Percentiles rank a stretch among this genome's conserved stretches.
Evolutionary conservation across 352 stramenopile species (phyloP).

Genomic region (Phytopythium cucurbitacearum): DNA sequence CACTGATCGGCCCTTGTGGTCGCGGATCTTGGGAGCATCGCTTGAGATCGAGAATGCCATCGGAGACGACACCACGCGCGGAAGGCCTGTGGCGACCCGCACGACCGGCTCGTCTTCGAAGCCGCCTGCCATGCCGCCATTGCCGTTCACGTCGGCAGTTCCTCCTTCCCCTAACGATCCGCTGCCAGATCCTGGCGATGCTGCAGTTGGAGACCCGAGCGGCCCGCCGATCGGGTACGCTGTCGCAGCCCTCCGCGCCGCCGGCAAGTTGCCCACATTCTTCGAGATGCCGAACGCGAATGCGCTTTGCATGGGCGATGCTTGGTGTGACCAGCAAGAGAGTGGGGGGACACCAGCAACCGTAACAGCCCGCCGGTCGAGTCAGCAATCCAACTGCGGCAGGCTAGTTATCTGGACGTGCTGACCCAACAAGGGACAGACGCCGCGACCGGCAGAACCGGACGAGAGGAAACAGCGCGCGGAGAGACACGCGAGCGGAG

Average conservation of each 20-base stretch:
- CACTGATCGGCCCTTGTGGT: not conserved
- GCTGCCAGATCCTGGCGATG: slow-evolving; percentile 17
- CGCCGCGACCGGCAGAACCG: no score
- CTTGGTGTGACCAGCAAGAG: not conserved
- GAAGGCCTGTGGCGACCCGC: slow-evolving; percentile 9
- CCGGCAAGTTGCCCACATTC: slow-evolving; percentile 54
- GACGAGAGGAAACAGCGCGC: no score
- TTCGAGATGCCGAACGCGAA: slow-evolving; percentile 56
- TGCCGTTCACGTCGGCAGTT: not conserved
- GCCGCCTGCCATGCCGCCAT: not conserved
- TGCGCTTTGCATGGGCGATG: slow-evolving; percentile 43
- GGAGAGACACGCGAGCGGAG: no score
- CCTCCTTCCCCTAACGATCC: slow-evolving; percentile 7
- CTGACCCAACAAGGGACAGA: no score
- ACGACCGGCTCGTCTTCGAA: slow-evolving; percentile 10
- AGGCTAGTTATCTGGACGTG: no score
- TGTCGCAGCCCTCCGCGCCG: slow-evolving; percentile 50
- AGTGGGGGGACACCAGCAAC: no score
- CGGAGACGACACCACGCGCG: slow-evolving; percentile 21
- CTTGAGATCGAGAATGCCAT: slow-evolving; percentile 17
- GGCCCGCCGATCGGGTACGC: slow-evolving; percentile 54
- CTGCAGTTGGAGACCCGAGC: slow-evolving; percentile 24
- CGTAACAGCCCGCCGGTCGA: not conserved
- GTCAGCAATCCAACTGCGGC: not conserved
- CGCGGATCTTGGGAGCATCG: not conserved